These are phyloP conservation scores for Waltergamsia citrina DNA, from an alignment of 2,329 filamentous ascomycete species.

Conservation along the genomic window DNA sequence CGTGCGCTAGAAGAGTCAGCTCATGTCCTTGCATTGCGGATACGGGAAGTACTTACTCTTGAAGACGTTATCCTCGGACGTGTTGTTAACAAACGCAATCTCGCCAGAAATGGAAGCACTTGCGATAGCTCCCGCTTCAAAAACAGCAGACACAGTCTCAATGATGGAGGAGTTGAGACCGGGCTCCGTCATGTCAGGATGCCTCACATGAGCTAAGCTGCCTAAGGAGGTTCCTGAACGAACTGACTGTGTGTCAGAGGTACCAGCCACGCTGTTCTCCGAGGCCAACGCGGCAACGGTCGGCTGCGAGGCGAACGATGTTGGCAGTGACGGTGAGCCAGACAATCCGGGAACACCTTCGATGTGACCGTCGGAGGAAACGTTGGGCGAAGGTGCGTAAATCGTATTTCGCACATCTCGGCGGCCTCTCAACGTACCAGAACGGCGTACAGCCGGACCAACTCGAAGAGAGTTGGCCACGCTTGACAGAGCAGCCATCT, in stretches of 20 bases:
- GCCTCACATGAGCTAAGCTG: slow-evolving; percentile 58
- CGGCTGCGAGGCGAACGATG: slow-evolving; percentile 20
- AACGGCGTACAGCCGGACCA: slow-evolving; percentile 56
- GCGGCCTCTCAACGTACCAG: slow-evolving; percentile 75
- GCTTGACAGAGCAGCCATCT: slow-evolving; percentile 63
- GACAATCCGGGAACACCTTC: slow-evolving; percentile 1
- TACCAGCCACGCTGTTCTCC: slow-evolving; percentile 46
- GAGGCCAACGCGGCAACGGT: slow-evolving; percentile 49
- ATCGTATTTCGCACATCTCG: slow-evolving; percentile 89
- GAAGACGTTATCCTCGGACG: slow-evolving; percentile 30
- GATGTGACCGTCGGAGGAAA: neutral
- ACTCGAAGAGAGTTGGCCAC: slow-evolving; percentile 64
- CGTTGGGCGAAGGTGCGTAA: slow-evolving; percentile 49
- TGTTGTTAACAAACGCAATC: slow-evolving; percentile 77
- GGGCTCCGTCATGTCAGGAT: slow-evolving; percentile 70
- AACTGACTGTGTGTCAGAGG: slow-evolving; percentile 84
- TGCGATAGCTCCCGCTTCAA: slow-evolving; percentile 64
- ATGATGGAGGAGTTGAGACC: slow-evolving; percentile 85
- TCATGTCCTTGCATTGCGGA: neutral
- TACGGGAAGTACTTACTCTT: slow-evolving; percentile 32
- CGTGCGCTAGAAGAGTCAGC: slow-evolving; percentile 28
- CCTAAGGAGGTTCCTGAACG: slow-evolving; percentile 77
- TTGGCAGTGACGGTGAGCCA: too few species aligned
- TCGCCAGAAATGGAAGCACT: slow-evolving; percentile 75
- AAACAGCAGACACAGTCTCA: slow-evolving; percentile 80